Conservation (phyloP, 164 flowering plant genomes). For the Taxillus chinensis region DNA sequence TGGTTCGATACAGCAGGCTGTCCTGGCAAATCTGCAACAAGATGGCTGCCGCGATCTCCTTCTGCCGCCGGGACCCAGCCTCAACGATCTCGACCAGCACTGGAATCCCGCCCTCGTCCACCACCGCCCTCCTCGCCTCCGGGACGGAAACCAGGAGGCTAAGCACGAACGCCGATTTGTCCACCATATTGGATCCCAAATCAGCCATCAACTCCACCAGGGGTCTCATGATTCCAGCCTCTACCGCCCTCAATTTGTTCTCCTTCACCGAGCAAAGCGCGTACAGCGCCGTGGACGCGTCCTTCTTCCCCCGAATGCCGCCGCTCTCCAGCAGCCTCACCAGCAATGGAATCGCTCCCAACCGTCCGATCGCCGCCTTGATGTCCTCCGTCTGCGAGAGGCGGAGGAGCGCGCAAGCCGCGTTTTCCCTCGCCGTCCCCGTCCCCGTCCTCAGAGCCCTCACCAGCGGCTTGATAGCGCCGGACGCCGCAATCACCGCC, state of each 20-base stretch:
- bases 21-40: conserved; percentile 70
- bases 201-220: conserved; percentile 84
- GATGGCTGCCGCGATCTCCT: conserved; percentile 57
- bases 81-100: conserved; percentile 82
- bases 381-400: conserved; percentile 58
- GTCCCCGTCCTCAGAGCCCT: conserved; percentile 54
- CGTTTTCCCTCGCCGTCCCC: conserved; percentile 64
- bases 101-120: conserved; percentile 86
- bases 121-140: conserved; percentile 55
- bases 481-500: conserved; percentile 41
- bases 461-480: conserved; percentile 68
- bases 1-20: conserved; percentile 32
- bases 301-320: conserved; percentile 67
- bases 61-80: conserved; percentile 69
- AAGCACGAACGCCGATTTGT: conserved; percentile 65
- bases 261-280: conserved; percentile 62
- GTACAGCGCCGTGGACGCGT: conserved; percentile 72
- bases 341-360: conserved; percentile 69
- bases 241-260: conserved; percentile 61
- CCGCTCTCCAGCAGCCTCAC: conserved; percentile 58
- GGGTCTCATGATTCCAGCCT: conserved; percentile 64
- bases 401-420: conserved; percentile 81
- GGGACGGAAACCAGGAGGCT: conserved; percentile 30
- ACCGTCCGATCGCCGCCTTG: conserved; percentile 63
- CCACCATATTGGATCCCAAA: conserved; percentile 71